Percentiles rank a stretch among this genome's conserved stretches.
Evolutionary conservation across 495 filamentous ascomycete genomes (phyloP).

Genomic region (Amniculicola lignicola): DNA sequence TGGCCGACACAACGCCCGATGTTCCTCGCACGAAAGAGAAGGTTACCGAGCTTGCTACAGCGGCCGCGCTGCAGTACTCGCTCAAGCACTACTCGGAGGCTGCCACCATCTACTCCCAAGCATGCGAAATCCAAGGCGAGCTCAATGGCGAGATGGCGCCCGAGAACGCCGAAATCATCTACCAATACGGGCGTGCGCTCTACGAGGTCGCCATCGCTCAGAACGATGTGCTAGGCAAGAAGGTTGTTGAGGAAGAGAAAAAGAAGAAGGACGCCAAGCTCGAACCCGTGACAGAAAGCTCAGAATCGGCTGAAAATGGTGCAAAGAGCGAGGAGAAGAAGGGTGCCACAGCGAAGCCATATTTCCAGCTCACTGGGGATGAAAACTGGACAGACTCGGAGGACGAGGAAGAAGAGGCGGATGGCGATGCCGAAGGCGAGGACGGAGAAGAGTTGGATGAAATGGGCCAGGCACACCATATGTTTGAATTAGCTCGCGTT

Average conservation of each 20-base stretch:
- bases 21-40: slow-evolving; percentile 32
- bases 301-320: slow-evolving; percentile 7
- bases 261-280: slow-evolving; percentile 47
- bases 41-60: slow-evolving; percentile 49
- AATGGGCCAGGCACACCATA: slow-evolving; percentile 82
- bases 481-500: slow-evolving; percentile 85
- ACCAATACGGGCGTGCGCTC: slow-evolving; percentile 85
- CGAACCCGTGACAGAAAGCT: slow-evolving; percentile 18
- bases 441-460: slow-evolving; percentile 70
- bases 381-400: slow-evolving; percentile 82
- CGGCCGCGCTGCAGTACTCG: slow-evolving; percentile 68
- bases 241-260: slow-evolving; percentile 58
- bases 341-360: slow-evolving; percentile 49
- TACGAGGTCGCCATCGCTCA: slow-evolving; percentile 92
- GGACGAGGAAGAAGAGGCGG: slow-evolving; percentile 74
- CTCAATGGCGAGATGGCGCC: slow-evolving; percentile 88
- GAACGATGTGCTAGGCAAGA: slow-evolving; percentile 87
- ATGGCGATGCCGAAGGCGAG: slow-evolving; percentile 43
- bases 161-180: slow-evolving; percentile 88
- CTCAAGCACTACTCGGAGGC: slow-evolving; percentile 82
- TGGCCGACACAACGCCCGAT: slow-evolving; percentile 5
- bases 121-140: slow-evolving; percentile 83
- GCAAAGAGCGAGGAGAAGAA: slow-evolving; percentile 17
- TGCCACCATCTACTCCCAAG: slow-evolving; percentile 80
- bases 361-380: slow-evolving; percentile 91